Evolutionary conservation across 495 filamentous ascomycete genomes (phyloP).

Genomic region (Halenospora varia): DNA sequence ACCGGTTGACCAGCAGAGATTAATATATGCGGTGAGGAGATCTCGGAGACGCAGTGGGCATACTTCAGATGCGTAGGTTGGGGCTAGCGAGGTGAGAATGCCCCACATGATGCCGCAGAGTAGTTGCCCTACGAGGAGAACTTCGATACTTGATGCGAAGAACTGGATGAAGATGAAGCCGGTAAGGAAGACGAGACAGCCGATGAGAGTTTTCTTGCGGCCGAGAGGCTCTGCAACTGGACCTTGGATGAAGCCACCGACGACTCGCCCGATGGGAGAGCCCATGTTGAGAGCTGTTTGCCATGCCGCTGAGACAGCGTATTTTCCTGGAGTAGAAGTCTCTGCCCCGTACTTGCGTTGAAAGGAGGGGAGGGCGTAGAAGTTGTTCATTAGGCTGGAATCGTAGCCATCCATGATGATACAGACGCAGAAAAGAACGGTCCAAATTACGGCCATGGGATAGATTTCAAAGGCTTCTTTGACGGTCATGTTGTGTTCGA

Average conservation of each 20-base stretch:
- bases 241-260: conserved; percentile 44
- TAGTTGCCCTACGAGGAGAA: conserved; percentile 61
- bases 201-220: conserved; percentile 55
- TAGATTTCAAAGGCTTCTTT: conserved; percentile 29
- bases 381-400: conserved; percentile 28
- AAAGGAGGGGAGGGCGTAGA: conserved; percentile 36
- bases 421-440: conserved; percentile 31
- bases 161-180: conserved; percentile 53
- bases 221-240: conserved; percentile 42
- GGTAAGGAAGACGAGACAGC: conserved; percentile 42
- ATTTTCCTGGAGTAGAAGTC: conserved; percentile 17
- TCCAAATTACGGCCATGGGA: conserved; percentile 32
- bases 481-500: conserved; percentile 29
- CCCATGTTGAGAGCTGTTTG: conserved; percentile 14
- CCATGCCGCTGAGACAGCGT: conserved; percentile 36
- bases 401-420: conserved; percentile 46
- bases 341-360: conserved; percentile 32
- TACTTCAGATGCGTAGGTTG: conserved; percentile 39
- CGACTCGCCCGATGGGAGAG: conserved; percentile 21
- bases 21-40: conserved; percentile 30
- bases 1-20: conserved; percentile 64
- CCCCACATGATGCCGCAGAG: conserved; percentile 75
- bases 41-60: conserved; percentile 8
- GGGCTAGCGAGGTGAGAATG: conserved; percentile 48
- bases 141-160: conserved; percentile 55